Percentiles rank a stretch among this genome's conserved stretches.
These are phyloP conservation scores for Closterium sp. DNA, from an alignment of 139 green algal species.

Conservation along the genomic window DNA sequence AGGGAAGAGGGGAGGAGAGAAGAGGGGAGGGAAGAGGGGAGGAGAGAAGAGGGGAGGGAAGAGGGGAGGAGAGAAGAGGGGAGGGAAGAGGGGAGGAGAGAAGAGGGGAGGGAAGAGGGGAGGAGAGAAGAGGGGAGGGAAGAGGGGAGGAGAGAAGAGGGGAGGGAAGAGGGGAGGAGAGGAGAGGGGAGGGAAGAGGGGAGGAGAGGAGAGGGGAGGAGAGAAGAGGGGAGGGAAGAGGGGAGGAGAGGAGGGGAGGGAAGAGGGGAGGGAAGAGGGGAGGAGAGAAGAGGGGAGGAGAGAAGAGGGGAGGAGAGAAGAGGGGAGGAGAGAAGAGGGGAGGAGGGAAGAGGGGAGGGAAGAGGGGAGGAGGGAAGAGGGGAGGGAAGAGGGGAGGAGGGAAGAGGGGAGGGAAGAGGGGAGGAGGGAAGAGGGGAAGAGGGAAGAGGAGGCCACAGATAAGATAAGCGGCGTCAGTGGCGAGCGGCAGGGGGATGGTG, in stretches of 20 bases:
- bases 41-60: too few relatives aligned
- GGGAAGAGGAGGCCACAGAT: background rate
- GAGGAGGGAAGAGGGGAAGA: background rate
- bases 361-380: too few relatives aligned
- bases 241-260: background rate
- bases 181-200: background rate
- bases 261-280: too few relatives aligned
- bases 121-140: background rate
- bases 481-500: background rate
- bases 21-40: background rate
- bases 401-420: background rate
- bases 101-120: background rate
- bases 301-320: background rate
- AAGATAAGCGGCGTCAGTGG: too few relatives aligned
- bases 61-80: too few relatives aligned
- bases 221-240: background rate
- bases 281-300: background rate
- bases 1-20: background rate
- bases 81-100: background rate
- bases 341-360: background rate
- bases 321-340: background rate
- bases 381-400: background rate
- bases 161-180: too few relatives aligned
- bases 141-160: too few relatives aligned
- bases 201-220: too few relatives aligned